Evolutionary conservation across 805 yeast genomes (phyloP), one percentile per base, ranked within the genome.

Genomic region (Scheffersomyces amazonensis): DNA sequence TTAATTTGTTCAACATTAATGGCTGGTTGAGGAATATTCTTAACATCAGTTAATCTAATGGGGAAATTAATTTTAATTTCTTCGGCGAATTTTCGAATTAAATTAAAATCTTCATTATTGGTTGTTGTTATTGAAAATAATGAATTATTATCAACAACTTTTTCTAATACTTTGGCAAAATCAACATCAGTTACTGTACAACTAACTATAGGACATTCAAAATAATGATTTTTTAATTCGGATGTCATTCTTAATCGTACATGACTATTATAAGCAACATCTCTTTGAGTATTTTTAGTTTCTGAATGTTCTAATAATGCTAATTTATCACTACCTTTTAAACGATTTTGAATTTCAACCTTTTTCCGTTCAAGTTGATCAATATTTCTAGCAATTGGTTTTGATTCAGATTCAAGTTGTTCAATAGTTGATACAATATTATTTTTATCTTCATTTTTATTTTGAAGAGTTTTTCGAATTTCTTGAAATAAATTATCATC

Each of bases 191-290:
- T 68, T 0, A 82, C 76, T 4, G 75, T 68, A 16, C 91, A 69
- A 0, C 84, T 70, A 19, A 88, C 64, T 7, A 82, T 59, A 0
- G 97, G 90, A 1, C 96, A 95, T 51, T 85, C 95, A 40, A 68
- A 77, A 37, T 85, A 76, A 10, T 60, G 56, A 1, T 61, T 60
- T 33, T 59, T 52, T 35, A 80, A 66, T 5, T 56, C 53, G 1
- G 59, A 53, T 16, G 64, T 48, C 11, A 62, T 46, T 33, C 83
- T 66, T 31, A 83, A 53, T 12, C 63, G 49, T 19, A 53, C 42
- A 42, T 66, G 73, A 0, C 62, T 67, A 4, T 49, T 44, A 39
- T 54, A 61, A 2, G 80, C 66, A 7, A 78, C 73, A 13, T 59
- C 64, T 31, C 56, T 44, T 30, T 74, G 54, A 17, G 65, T 68